Conservation (phyloP, 148 eudicot genomes). For the Amaranthus hypochondriacus region DNA sequence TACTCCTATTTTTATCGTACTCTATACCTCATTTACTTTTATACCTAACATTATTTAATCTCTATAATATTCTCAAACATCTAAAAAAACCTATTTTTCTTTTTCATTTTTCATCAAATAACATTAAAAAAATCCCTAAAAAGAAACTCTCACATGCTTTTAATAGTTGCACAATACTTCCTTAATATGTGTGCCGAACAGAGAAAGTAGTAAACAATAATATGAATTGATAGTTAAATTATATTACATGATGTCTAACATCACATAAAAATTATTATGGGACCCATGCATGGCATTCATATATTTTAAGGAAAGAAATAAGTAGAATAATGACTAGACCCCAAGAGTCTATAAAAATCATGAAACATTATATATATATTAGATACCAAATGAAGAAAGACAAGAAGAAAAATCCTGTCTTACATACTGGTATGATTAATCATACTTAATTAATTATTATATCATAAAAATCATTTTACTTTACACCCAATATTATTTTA, state of each 20-base stretch:
- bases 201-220: too few relatives aligned
- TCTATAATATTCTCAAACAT: too few relatives aligned
- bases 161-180: too few relatives aligned
- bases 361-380: background rate
- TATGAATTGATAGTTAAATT: background rate
- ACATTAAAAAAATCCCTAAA: too few relatives aligned
- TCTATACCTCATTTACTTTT: too few relatives aligned
- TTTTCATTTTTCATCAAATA: too few relatives aligned
- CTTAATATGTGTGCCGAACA: too few relatives aligned
- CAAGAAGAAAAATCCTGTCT: constrained; percentile 28
- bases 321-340: constrained; percentile 5
- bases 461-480: constrained; percentile 11
- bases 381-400: constrained; percentile 27
- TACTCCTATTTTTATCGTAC: too few relatives aligned
- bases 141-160: too few relatives aligned
- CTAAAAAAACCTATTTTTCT: too few relatives aligned
- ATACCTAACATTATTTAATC: too few relatives aligned
- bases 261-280: background rate
- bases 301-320: background rate
- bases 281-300: constrained; percentile 8
- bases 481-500: constrained; percentile 12
- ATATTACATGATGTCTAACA: background rate
- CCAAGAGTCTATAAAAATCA: constrained; percentile 9
- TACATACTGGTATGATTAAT: constrained; percentile 30
- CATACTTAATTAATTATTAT: constrained; percentile 10